Percentiles rank a stretch among this genome's conserved stretches.
phyloP scores from a whole-genome alignment of 1,139 yeast species.

The Candida anutae region DNA sequence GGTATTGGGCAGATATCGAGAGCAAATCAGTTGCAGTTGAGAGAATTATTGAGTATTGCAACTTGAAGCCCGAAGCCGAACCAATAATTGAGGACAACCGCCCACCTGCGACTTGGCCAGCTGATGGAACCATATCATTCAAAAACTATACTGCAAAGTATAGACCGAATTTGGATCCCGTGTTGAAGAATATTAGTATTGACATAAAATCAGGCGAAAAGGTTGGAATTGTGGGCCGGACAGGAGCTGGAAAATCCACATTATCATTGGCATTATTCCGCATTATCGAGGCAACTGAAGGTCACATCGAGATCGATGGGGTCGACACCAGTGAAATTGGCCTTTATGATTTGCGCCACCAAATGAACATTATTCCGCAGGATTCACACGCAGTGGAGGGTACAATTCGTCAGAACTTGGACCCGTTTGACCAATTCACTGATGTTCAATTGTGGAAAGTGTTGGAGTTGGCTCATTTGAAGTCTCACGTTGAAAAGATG shows the following conservation, averaged over 20 bases:
- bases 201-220: constrained; percentile 18
- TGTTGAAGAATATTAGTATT: constrained; percentile 16
- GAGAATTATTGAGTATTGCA: constrained; percentile 20
- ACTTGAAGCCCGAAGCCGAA: constrained; percentile 17
- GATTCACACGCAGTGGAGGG: constrained; percentile 25
- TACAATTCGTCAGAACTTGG: constrained; percentile 21
- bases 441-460: constrained; percentile 23
- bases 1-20: constrained; percentile 23
- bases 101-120: constrained; percentile 19
- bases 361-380: constrained; percentile 24
- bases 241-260: constrained; percentile 27
- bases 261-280: constrained; percentile 23
- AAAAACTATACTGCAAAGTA: constrained; percentile 18
- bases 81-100: constrained; percentile 15
- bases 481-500: constrained; percentile 21
- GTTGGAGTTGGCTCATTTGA: constrained; percentile 21
- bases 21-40: constrained; percentile 20
- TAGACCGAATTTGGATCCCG: constrained; percentile 21
- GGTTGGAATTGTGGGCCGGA: constrained; percentile 25
- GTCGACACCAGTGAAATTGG: constrained; percentile 19
- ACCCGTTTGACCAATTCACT: constrained; percentile 16
- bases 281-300: constrained; percentile 20
- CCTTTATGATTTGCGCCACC: constrained; percentile 19
- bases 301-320: constrained; percentile 20
- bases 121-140: constrained; percentile 16